Evolutionary conservation across 2,329 filamentous ascomycete species (phyloP).

Genomic region (Apiospora saccharicola): DNA sequence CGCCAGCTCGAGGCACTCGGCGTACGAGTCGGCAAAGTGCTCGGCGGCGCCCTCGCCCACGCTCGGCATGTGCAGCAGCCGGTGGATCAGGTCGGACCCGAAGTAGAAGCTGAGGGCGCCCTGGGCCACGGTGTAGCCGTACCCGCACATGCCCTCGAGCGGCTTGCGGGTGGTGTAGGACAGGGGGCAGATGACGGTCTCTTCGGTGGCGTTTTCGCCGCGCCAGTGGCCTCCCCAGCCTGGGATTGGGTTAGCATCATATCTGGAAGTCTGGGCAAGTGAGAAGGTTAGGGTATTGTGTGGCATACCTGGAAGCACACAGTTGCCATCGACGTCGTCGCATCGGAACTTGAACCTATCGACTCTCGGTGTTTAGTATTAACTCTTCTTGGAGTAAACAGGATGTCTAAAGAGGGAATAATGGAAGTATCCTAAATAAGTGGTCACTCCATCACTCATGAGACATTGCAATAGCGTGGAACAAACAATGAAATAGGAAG

Average conservation of each 20-base stretch:
- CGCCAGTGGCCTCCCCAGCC: constrained; percentile 75
- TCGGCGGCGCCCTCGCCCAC: constrained; percentile 67
- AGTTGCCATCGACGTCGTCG: constrained; percentile 73
- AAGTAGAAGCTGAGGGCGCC: constrained; percentile 68
- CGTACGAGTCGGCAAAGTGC: constrained; percentile 68
- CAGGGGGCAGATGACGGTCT: constrained; percentile 74
- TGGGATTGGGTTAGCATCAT: constrained; percentile 37
- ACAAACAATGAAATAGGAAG: no score
- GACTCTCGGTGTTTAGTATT: no score
- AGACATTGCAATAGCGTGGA: no score
- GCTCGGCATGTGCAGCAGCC: constrained; percentile 67
- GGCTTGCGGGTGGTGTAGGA: constrained; percentile 66
- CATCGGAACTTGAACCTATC: constrained; percentile 72
- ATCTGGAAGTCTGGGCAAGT: background rate
- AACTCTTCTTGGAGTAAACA: no score
- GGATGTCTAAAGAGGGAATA: no score
- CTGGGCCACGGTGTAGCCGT: constrained; percentile 67
- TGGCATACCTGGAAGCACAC: constrained; percentile 53
- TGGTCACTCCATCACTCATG: no score
- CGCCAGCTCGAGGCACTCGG: constrained; percentile 61
- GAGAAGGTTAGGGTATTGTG: background rate
- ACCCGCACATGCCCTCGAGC: constrained; percentile 65
- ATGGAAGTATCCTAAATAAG: no score
- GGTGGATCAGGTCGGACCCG: constrained; percentile 72
- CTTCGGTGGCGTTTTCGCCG: constrained; percentile 67